Base-by-base conservation (phyloP, 352 stramenopile genomes). In the Globisporangium megalacanthum region DNA sequence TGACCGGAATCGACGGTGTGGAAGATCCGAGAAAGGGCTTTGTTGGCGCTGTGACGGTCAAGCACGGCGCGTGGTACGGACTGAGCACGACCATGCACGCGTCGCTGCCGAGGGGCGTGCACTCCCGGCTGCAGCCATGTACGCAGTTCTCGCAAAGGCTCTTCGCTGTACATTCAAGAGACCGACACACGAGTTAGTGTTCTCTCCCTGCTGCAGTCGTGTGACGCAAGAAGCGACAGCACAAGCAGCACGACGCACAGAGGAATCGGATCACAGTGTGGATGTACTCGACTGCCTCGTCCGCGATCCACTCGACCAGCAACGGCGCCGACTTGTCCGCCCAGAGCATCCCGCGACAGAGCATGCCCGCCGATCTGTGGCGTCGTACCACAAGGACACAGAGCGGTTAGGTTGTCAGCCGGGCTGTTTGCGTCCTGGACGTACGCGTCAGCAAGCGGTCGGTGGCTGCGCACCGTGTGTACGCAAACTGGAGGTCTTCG, bases 61-160 rank as follows among this genome's bases (percentile, higher is more conserved):
- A 74, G 48, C 81, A 94, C 19, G 83, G 83, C n/a, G 77, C 75
- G 44, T 92, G 72, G 55, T 89, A 91, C 54, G 83, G 83, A 56
- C 83, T 94, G 13, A 92, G 63, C 41, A 77, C 60, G 37, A 90
- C 58, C 55, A 88, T 75, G 59, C 79, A 89, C 13, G 52, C 37
- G 31, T 64, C 60, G 44, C 56, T 69, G 6, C 65, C 59, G 1
- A 73, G 0, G 20, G 71, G 39, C n/a, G 62, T 68, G 58, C 82
- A 92, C 45, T 80, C 66, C 1, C 86, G 68, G 20, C 59, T 48
- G 49, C 83, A 94, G 15, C 80, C 83, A 51, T 84, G 61, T 4
- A 86, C 79, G 56, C 83, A 94, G 46, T 77, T 82, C 46, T 89
- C 78, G 54, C 83, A 94, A 36, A 90, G 60, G n/a, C 71, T 46